These are phyloP conservation scores for Fusarium coffeatum DNA, from an alignment of 2,329 filamentous ascomycete genomes.

Conservation along the genomic window DNA sequence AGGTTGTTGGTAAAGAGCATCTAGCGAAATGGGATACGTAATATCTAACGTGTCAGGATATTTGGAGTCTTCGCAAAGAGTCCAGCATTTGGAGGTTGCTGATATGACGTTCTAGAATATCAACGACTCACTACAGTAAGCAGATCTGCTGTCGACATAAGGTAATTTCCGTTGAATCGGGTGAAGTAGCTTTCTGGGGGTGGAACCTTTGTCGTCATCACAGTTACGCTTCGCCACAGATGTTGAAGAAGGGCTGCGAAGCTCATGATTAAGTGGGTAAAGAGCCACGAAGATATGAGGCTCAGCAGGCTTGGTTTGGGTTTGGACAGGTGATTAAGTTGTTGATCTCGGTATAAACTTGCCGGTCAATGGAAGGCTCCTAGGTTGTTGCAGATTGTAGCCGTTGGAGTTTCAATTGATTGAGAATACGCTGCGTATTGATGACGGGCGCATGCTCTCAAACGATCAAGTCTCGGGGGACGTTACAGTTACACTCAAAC, in stretches of 20 bases:
- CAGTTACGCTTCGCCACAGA: conserved; percentile 9
- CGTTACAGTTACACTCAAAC: background rate
- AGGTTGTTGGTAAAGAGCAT: background rate
- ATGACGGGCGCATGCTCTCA: conserved; percentile 14
- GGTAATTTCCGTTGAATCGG: background rate
- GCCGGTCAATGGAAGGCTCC: background rate
- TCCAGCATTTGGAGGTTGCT: background rate
- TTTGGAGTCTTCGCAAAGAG: conserved; percentile 3
- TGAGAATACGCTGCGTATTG: conserved; percentile 21
- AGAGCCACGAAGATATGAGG: conserved; percentile 27
- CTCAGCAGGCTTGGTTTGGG: conserved; percentile 20
- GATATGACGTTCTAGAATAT: conserved; percentile 18
- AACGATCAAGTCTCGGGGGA: background rate
- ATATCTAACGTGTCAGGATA: background rate
- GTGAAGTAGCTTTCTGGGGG: background rate
- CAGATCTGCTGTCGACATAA: conserved; percentile 3
- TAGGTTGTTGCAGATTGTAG: background rate
- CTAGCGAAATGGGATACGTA: background rate
- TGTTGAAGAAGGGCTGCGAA: conserved; percentile 7
- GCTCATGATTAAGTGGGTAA: conserved; percentile 10
- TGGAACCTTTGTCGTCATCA: conserved; percentile 27
- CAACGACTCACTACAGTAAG: background rate
- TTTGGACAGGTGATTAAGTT: conserved; percentile 10
- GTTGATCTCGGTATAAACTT: conserved; percentile 3
- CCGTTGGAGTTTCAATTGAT: background rate